Evolutionary conservation across 371 early-diverging fungal genomes (phyloP).

Genomic region (Capniomyces stellatus): DNA sequence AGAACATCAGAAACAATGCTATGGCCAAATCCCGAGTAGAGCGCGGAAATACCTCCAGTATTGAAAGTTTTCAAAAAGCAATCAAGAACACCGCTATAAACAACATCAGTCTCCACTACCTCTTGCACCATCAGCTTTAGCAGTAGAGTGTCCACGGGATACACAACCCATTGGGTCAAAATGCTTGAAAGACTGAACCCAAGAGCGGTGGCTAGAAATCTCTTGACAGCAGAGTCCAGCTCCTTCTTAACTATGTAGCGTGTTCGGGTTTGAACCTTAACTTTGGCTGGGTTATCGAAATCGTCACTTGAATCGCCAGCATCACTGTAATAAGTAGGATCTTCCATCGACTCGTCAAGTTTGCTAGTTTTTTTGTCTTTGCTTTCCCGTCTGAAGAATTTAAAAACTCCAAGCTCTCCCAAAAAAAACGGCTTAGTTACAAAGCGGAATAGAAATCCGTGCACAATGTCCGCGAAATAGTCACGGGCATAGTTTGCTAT

Average conservation of each 20-base stretch:
- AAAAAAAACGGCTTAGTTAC: not conserved
- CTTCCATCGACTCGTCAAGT: not conserved
- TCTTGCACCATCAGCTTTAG: not conserved
- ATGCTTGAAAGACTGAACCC: not conserved
- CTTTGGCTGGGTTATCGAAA: not conserved
- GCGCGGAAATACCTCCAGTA: not conserved
- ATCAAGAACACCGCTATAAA: not conserved
- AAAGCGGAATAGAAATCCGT: not conserved
- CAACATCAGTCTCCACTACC: not conserved
- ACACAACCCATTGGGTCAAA: not conserved
- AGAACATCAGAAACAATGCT: not conserved
- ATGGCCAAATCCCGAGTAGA: conserved; percentile 1
- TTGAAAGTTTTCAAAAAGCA: not conserved
- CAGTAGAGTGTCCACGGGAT: not conserved
- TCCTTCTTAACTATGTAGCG: not conserved
- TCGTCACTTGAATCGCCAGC: not conserved
- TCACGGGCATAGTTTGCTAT: not conserved
- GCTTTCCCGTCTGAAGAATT: not conserved
- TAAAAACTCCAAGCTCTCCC: not conserved
- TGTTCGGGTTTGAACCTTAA: not conserved
- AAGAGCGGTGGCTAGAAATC: not conserved
- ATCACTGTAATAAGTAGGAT: not conserved
- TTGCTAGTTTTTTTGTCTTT: not conserved
- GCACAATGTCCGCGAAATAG: not conserved
- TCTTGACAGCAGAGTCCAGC: not conserved